These are phyloP conservation scores for Phallus indusiatus DNA, from an alignment of 768 basidiomycete species.

Conservation along the genomic window DNA sequence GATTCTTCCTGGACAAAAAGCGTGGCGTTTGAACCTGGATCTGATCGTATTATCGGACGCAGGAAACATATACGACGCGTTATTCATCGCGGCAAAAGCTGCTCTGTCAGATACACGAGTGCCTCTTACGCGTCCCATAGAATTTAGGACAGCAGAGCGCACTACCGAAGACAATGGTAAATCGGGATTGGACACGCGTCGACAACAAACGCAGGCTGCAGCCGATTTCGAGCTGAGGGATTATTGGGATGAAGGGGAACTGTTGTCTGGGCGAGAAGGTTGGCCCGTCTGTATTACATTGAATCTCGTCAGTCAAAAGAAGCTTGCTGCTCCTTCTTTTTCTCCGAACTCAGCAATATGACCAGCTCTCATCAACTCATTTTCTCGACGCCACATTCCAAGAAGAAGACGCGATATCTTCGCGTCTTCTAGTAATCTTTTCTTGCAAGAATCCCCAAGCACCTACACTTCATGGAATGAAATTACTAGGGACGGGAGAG, in stretches of 20 bases:
- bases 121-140: constrained; percentile 60
- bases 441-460: constrained; percentile 37
- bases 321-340: not conserved
- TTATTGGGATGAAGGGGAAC: constrained; percentile 79
- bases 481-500: constrained; percentile 55
- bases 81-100: constrained; percentile 71
- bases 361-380: constrained; percentile 46
- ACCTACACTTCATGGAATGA: constrained; percentile 50
- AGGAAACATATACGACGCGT: constrained; percentile 67
- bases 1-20: constrained; percentile 46
- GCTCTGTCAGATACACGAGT: constrained; percentile 78
- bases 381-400: constrained; percentile 65
- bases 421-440: constrained; percentile 53
- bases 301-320: constrained; percentile 47
- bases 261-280: constrained; percentile 45
- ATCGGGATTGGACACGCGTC: constrained; percentile 38
- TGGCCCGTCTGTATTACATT: constrained; percentile 77
- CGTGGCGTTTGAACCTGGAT: constrained; percentile 73
- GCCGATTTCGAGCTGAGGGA: constrained; percentile 83
- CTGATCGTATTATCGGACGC: constrained; percentile 63
- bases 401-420: constrained; percentile 62
- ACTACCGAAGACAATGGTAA: constrained; percentile 39
- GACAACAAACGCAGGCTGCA: constrained; percentile 29
- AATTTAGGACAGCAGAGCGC: constrained; percentile 42
- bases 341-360: not conserved